These are phyloP conservation scores for Plasmodium gaboni DNA, from an alignment of 169 alveolate species.

Conservation along the genomic window DNA sequence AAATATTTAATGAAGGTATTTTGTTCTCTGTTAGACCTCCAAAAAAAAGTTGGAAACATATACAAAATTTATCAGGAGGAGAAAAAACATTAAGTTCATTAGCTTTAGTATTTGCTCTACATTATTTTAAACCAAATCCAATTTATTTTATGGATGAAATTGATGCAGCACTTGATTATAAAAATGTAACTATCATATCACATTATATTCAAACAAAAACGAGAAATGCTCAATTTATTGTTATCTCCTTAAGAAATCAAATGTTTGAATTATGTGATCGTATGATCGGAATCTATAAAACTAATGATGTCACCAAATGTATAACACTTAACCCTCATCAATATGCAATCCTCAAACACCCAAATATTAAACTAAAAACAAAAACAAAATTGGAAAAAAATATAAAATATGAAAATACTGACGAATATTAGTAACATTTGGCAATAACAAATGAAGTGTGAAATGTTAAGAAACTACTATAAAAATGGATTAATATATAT, in stretches of 20 bases:
- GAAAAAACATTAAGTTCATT: slow-evolving; percentile 98
- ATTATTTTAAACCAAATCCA: slow-evolving; percentile 98
- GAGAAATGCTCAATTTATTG: slow-evolving; percentile 97
- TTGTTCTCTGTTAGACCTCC: slow-evolving; percentile 97
- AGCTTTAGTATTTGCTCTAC: slow-evolving; percentile 98
- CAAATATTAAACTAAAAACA: neutral
- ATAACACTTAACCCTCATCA: slow-evolving; percentile 57
- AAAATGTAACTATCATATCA: slow-evolving; percentile 95
- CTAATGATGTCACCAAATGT: slow-evolving; percentile 92
- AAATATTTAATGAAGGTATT: slow-evolving; percentile 99
- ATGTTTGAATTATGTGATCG: slow-evolving; percentile 96
- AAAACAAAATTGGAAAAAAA: neutral
- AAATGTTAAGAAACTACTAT: neutral
- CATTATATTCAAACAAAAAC: slow-evolving; percentile 92
- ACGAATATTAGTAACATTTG: too few species aligned
- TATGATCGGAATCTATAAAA: slow-evolving; percentile 95
- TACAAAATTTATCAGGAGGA: slow-evolving; percentile 97
- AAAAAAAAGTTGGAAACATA: slow-evolving; percentile 97
- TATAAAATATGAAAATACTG: neutral
- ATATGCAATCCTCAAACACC: neutral
- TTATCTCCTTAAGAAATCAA: slow-evolving; percentile 96
- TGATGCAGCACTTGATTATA: slow-evolving; percentile 99
- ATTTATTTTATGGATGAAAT: slow-evolving; percentile 99
- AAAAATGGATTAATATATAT: too few species aligned
- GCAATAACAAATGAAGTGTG: too few species aligned